Conservation (phyloP, 306 rosid genomes). For the Castanea mollissima region DNA sequence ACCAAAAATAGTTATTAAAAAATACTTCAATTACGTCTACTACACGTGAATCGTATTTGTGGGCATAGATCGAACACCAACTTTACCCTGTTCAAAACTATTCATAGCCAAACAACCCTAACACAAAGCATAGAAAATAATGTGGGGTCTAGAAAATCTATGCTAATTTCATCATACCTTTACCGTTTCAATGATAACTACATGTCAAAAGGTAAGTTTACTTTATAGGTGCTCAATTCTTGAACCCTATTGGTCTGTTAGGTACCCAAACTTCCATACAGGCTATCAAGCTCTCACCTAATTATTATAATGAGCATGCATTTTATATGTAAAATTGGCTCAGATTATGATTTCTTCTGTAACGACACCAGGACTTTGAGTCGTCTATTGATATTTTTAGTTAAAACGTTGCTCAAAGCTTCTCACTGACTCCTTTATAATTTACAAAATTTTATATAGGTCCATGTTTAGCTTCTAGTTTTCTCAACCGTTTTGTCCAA, state of each 20-base stretch:
- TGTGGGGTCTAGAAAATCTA: conserved; percentile 33
- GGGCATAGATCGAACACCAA: conserved; percentile 17
- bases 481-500: conserved; percentile 56
- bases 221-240: conserved; percentile 9
- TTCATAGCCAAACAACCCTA: conserved; percentile 17
- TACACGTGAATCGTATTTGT: conserved; percentile 34
- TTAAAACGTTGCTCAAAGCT: neutral
- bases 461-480: neutral
- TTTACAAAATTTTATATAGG: neutral
- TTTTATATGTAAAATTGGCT: neutral
- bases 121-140: conserved; percentile 6
- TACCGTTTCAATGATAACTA: conserved; percentile 27
- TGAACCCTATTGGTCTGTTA: conserved; percentile 14
- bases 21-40: conserved; percentile 16
- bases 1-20: neutral
- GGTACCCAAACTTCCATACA: neutral
- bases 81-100: conserved; percentile 13
- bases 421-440: conserved; percentile 18
- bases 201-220: conserved; percentile 5
- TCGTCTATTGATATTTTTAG: neutral
- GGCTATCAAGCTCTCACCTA: neutral
- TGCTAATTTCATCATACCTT: conserved; percentile 39
- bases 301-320: neutral
- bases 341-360: neutral
- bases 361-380: neutral